These are phyloP conservation scores for Boletus pseudopeckii DNA, from an alignment of 768 basidiomycete species.

Conservation along the genomic window DNA sequence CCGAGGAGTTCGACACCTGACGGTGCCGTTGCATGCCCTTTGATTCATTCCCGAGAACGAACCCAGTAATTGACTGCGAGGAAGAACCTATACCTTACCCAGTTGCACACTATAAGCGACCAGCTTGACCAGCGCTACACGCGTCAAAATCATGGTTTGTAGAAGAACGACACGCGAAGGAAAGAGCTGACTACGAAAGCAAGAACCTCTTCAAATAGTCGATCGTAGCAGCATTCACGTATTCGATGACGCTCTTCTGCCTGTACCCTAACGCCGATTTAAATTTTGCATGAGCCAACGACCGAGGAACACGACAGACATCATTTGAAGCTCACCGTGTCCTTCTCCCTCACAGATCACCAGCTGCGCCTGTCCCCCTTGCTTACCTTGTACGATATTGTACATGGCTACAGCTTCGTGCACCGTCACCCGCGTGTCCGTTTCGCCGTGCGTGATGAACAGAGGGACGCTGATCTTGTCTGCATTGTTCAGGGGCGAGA, in stretches of 20 bases:
- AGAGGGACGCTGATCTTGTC: conserved; percentile 36
- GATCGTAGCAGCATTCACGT: conserved; percentile 38
- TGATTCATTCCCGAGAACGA: background rate
- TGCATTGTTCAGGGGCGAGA: conserved; percentile 39
- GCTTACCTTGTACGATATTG: conserved; percentile 25
- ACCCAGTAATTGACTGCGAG: background rate
- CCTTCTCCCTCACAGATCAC: conserved; percentile 42
- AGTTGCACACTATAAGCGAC: conserved; percentile 2
- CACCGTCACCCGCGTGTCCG: conserved; percentile 38
- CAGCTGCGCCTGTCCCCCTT: conserved; percentile 32
- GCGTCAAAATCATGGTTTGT: background rate
- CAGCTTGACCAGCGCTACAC: background rate
- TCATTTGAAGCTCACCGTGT: conserved; percentile 33
- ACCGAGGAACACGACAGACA: background rate
- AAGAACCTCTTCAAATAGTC: conserved; percentile 38
- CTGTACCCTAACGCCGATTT: conserved; percentile 33
- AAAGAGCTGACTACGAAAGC: conserved; percentile 14
- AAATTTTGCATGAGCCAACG: conserved; percentile 2
- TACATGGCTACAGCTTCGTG: conserved; percentile 40
- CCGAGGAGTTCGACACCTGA: background rate
- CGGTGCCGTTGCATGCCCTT: background rate
- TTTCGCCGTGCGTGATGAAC: conserved; percentile 42
- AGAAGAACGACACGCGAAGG: conserved; percentile 3
- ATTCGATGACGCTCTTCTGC: conserved; percentile 44
- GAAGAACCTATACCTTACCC: background rate